phyloP scores from a whole-genome alignment of 352 stramenopile species.

The Globisporangium megalacanthum region DNA sequence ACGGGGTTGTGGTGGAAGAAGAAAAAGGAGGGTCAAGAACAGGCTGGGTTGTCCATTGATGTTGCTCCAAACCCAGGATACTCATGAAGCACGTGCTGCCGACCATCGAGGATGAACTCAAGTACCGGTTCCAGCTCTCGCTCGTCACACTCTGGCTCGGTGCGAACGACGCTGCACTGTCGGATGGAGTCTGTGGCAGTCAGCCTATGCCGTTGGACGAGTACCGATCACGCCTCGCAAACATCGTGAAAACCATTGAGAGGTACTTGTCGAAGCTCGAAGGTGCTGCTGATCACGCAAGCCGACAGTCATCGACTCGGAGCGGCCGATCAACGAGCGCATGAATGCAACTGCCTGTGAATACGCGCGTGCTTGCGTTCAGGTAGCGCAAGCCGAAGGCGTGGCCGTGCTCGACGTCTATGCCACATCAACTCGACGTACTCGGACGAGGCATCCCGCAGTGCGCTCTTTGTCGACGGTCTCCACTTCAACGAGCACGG shows the following conservation, averaged over 20 bases:
- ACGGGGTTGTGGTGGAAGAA: too few relatives aligned
- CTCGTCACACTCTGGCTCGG: constrained; percentile 60
- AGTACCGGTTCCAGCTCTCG: too few relatives aligned
- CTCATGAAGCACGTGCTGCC: too few relatives aligned
- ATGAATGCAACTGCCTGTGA: constrained; percentile 27
- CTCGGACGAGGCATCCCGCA: too few relatives aligned
- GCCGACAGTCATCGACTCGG: constrained; percentile 37
- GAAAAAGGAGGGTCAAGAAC: too few relatives aligned
- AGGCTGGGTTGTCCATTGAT: too few relatives aligned
- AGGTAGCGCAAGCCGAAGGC: constrained; percentile 21
- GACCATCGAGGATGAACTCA: too few relatives aligned
- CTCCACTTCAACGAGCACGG: constrained; percentile 42
- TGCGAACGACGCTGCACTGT: too few relatives aligned
- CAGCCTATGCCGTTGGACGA: constrained; percentile 42
- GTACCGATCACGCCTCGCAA: constrained; percentile 34
- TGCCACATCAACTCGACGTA: too few relatives aligned
- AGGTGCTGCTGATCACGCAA: constrained; percentile 51
- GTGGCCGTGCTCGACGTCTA: too few relatives aligned
- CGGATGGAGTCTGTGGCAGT: constrained; percentile 13
- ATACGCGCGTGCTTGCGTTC: constrained; percentile 41
- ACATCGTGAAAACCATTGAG: constrained; percentile 20
- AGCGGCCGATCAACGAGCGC: constrained; percentile 27
- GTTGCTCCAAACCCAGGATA: too few relatives aligned
- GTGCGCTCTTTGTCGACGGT: constrained; percentile 34
- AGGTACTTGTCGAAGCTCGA: constrained; percentile 13